Percentiles rank a stretch among this genome's conserved stretches.
These are phyloP conservation scores for Hypoxylon sp. DNA, from an alignment of 2,329 filamentous ascomycete species.

Conservation along the genomic window DNA sequence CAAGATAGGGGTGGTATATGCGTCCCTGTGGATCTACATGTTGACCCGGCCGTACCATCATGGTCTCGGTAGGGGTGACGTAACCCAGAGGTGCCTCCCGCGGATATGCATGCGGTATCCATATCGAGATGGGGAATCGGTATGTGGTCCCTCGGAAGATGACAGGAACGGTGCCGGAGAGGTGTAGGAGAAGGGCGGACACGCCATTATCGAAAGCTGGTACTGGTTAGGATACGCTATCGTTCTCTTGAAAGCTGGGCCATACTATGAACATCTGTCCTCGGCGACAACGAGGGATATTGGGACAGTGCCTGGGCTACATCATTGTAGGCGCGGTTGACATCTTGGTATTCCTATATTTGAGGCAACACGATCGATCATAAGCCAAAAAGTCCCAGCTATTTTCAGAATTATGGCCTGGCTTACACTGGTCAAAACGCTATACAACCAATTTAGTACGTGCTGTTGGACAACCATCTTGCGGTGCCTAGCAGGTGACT, in stretches of 20 bases:
- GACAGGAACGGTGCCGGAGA: slow-evolving; percentile 91
- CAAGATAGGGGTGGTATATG: slow-evolving; percentile 95
- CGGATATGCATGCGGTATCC: slow-evolving; percentile 93
- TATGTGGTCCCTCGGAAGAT: slow-evolving; percentile 89
- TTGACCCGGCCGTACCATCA: slow-evolving; percentile 91
- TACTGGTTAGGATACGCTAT: slow-evolving; percentile 42
- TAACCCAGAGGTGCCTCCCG: slow-evolving; percentile 87
- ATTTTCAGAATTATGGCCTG: slow-evolving; percentile 7
- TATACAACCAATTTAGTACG: slow-evolving; percentile 95
- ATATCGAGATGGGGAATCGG: slow-evolving; percentile 90
- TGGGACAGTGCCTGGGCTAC: slow-evolving; percentile 84
- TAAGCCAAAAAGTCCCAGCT: slow-evolving; percentile 4
- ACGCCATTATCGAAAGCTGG: slow-evolving; percentile 88
- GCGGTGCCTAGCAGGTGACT: slow-evolving; percentile 41
- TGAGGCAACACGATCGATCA: slow-evolving; percentile 1
- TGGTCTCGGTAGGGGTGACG: slow-evolving; percentile 87
- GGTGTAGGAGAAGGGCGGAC: slow-evolving; percentile 85
- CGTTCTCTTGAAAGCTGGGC: slow-evolving; percentile 13
- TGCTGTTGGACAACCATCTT: slow-evolving; percentile 83
- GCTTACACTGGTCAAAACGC: slow-evolving; percentile 81
- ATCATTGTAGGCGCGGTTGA: slow-evolving; percentile 92
- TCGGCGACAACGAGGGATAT: slow-evolving; percentile 82
- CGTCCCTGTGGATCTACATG: slow-evolving; percentile 94
- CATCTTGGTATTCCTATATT: slow-evolving; percentile 87
- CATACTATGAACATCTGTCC: slow-evolving; percentile 96